Evolutionary conservation across 257 asterid species (phyloP).

Genomic region (Ballota nigra): DNA sequence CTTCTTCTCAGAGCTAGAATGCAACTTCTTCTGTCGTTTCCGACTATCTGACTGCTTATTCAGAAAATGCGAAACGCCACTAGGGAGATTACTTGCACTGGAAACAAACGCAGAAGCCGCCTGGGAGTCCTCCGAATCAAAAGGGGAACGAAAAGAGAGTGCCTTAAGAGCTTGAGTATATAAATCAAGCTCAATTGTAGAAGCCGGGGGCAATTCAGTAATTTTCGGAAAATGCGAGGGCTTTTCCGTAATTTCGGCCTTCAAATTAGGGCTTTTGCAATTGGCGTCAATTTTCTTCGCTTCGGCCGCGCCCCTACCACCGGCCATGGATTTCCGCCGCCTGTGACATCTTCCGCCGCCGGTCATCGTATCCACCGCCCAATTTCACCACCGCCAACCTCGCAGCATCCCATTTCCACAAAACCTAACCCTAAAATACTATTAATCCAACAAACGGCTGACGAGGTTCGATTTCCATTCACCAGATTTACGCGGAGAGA

Average conservation of each 20-base stretch:
- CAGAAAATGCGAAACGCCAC: slow-evolving; percentile 59
- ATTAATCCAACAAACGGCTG: slow-evolving; percentile 19
- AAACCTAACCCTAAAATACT: slow-evolving; percentile 34
- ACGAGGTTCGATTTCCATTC: slow-evolving; percentile 21
- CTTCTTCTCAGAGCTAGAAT: slow-evolving; percentile 59
- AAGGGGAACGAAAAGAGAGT: slow-evolving; percentile 70
- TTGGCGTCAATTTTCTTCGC: slow-evolving; percentile 36
- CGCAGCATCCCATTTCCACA: slow-evolving; percentile 50
- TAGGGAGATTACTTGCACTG: slow-evolving; percentile 50
- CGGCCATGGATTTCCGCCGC: slow-evolving; percentile 61
- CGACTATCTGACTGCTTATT: slow-evolving; percentile 63
- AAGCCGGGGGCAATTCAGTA: slow-evolving; percentile 49
- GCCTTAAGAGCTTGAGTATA: slow-evolving; percentile 77
- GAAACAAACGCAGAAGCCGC: slow-evolving; percentile 37
- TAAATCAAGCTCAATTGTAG: slow-evolving; percentile 44
- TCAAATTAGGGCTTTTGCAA: slow-evolving; percentile 42
- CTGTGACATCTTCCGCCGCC: slow-evolving; percentile 63
- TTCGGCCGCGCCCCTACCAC: slow-evolving; percentile 53
- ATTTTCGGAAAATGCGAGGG: slow-evolving; percentile 43
- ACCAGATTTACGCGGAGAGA: slow-evolving; percentile 22
- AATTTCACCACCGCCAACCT: slow-evolving; percentile 45
- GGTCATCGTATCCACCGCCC: slow-evolving; percentile 55
- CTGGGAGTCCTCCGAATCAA: slow-evolving; percentile 55
- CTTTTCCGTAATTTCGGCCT: slow-evolving; percentile 50
- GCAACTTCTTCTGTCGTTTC: slow-evolving; percentile 76